phyloP scores from a whole-genome alignment of 495 filamentous ascomycete species.

The Tuber indicum region DNA sequence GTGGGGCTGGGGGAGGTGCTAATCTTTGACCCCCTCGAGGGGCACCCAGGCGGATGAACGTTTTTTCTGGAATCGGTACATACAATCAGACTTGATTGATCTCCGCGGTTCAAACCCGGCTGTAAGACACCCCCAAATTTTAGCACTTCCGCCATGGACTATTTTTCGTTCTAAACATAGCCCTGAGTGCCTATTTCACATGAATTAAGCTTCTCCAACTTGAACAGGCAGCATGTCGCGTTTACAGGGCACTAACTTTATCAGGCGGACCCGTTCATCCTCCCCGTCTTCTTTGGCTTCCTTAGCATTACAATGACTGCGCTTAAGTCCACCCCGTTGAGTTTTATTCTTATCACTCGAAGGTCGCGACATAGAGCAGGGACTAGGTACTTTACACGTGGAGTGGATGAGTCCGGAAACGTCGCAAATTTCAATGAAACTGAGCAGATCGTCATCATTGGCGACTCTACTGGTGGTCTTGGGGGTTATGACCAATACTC shows the following conservation, averaged over 20 bases:
- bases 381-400: conserved; percentile 89
- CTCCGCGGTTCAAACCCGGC: conserved; percentile 54
- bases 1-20: conserved; percentile 10
- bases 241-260: conserved; percentile 41
- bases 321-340: conserved; percentile 76
- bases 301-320: conserved; percentile 74
- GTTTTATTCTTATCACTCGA: conserved; percentile 79
- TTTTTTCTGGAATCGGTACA: conserved; percentile 97
- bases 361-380: conserved; percentile 80
- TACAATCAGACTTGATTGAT: conserved; percentile 87
- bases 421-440: conserved; percentile 98
- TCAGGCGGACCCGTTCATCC: conserved; percentile 80
- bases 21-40: conserved; percentile 3
- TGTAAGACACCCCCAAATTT: conserved; percentile 39
- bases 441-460: conserved; percentile 82
- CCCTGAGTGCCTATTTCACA: not conserved
- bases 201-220: not conserved
- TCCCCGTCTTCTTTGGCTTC: conserved; percentile 93
- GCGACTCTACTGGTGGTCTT: conserved; percentile 65
- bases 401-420: conserved; percentile 85
- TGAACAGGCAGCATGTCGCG: not conserved
- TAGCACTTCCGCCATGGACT: not conserved
- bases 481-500: conserved; percentile 54
- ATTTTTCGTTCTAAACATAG: conserved; percentile 3
- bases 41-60: conserved; percentile 67